phyloP scores from a whole-genome alignment of 2,329 filamentous ascomycete species.

The Lasiodiplodia citricola region DNA sequence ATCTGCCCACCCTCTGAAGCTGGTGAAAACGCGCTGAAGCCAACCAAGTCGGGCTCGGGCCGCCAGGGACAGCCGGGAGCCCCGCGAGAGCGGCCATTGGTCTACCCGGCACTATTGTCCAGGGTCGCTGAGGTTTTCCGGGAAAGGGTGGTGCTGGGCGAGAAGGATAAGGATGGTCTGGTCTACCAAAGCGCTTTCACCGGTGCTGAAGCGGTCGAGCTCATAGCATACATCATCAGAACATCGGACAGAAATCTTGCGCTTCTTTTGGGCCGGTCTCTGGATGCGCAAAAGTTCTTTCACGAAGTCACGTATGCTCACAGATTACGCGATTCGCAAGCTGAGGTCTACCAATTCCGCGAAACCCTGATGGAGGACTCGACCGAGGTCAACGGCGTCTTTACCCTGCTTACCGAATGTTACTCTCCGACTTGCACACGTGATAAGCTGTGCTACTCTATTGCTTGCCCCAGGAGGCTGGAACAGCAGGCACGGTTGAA shows the following conservation, averaged over 20 bases:
- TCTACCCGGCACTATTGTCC: conserved; percentile 94
- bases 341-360: conserved; percentile 95
- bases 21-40: conserved; percentile 56
- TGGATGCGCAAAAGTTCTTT: conserved; percentile 98
- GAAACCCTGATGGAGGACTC: conserved; percentile 89
- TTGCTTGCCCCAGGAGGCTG: conserved; percentile 89
- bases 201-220: conserved; percentile 91
- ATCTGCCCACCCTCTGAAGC: conserved; percentile 69
- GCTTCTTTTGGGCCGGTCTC: conserved; percentile 82
- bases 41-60: conserved; percentile 43
- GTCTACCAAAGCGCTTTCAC: conserved; percentile 98
- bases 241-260: conserved; percentile 96
- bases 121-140: conserved; percentile 91
- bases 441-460: conserved; percentile 96
- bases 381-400: conserved; percentile 90
- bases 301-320: conserved; percentile 99
- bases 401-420: conserved; percentile 93
- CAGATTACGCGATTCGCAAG: conserved; percentile 87
- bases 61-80: conserved; percentile 60
- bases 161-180: conserved; percentile 93
- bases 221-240: conserved; percentile 95
- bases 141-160: conserved; percentile 82
- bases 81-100: conserved; percentile 73
- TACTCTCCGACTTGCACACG: conserved; percentile 97
- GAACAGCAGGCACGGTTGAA: conserved; percentile 96